Conservation (phyloP, 495 filamentous ascomycete genomes). For the Podospora conica region DNA sequence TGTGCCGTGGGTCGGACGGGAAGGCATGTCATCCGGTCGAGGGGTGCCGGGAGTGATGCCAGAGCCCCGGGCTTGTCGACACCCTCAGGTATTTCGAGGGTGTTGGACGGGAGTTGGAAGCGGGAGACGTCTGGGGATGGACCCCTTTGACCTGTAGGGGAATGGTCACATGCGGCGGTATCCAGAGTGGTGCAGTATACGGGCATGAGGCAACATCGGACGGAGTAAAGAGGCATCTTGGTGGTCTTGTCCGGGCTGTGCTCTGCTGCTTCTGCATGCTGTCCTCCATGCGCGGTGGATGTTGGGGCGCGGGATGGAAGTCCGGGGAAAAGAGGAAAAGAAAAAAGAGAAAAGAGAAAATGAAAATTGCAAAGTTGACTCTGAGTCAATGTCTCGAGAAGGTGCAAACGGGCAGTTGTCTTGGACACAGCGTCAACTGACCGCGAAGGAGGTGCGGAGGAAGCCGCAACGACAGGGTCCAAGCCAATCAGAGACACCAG, state of each 20-base stretch:
- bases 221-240: no score
- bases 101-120: not conserved
- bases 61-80: not conserved
- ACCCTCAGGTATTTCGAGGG: not conserved
- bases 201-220: no score
- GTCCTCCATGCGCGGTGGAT: no score
- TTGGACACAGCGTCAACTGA: not conserved
- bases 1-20: not conserved
- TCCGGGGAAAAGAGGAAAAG: not conserved
- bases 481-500: not conserved
- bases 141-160: no score
- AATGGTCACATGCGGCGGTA: no score
- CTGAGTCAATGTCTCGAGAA: not conserved
- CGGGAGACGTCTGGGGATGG: not conserved
- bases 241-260: no score
- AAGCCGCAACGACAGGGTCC: not conserved
- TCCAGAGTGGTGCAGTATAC: no score
- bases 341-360: not conserved
- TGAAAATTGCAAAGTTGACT: not conserved
- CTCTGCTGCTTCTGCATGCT: no score
- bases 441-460: not conserved
- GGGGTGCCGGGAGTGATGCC: not conserved
- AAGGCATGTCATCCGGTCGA: not conserved
- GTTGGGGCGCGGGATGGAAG: no score
- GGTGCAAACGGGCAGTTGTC: not conserved